Conservation (phyloP, 441 rosid species). For the Pelargonium cotyledonis region DNA sequence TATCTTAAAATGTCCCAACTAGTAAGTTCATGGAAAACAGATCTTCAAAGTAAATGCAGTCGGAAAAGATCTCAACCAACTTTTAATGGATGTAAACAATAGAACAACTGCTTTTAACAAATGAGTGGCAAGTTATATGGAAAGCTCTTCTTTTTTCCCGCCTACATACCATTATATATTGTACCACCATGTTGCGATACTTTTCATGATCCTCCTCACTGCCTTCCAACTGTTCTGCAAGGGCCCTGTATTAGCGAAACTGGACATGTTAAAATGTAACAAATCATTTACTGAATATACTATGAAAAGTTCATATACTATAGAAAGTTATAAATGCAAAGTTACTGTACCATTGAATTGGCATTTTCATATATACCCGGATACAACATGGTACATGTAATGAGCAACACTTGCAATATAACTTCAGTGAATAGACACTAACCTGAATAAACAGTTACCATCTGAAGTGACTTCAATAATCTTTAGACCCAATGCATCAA, state of each 20-base stretch:
- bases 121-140: neutral
- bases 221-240: constrained; percentile 89
- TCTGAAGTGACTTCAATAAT: constrained; percentile 73
- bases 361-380: neutral
- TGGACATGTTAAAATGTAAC: constrained; percentile 25
- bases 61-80: neutral
- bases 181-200: constrained; percentile 65
- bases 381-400: neutral
- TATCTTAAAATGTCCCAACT: neutral
- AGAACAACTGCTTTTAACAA: neutral
- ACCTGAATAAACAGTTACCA: constrained; percentile 97
- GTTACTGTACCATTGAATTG: neutral
- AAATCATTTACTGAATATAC: constrained; percentile 11
- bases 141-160: neutral
- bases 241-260: constrained; percentile 46
- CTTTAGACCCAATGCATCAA: constrained; percentile 60
- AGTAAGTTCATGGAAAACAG: neutral
- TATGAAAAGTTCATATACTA: neutral
- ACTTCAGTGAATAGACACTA: constrained; percentile 21
- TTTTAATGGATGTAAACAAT: neutral
- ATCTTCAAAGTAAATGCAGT: neutral
- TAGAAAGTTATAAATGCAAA: neutral
- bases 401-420: neutral
- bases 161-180: constrained; percentile 53
- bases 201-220: constrained; percentile 69